A percentile compares a stretch with the other conserved stretches of the same genome.
These are phyloP conservation scores for Cyberlindnera suaveolens DNA, from an alignment of 805 yeast genomes.

Conservation along the genomic window DNA sequence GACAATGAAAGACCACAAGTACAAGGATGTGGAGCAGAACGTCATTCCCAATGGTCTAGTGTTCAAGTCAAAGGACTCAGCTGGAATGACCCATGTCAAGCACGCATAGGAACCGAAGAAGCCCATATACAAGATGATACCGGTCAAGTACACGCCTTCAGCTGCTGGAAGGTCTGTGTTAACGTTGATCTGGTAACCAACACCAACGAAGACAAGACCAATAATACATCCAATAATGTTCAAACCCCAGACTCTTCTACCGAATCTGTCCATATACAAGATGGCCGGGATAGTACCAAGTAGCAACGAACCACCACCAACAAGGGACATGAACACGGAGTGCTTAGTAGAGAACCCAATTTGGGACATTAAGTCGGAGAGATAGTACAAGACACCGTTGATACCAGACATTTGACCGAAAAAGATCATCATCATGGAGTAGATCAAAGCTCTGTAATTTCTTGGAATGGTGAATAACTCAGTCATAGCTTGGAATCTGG, in stretches of 20 bases:
- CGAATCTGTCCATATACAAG: constrained; percentile 49
- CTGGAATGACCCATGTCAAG: constrained; percentile 63
- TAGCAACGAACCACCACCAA: constrained; percentile 59
- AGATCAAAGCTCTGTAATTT: constrained; percentile 54
- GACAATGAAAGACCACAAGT: constrained; percentile 57
- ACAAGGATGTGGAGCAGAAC: constrained; percentile 46
- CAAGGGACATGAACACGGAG: constrained; percentile 61
- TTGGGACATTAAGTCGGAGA: constrained; percentile 48
- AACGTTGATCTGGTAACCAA: constrained; percentile 40
- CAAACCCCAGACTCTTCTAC: constrained; percentile 55
- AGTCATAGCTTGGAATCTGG: constrained; percentile 34
- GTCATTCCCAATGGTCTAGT: constrained; percentile 64
- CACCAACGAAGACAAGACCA: constrained; percentile 56
- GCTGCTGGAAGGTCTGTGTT: constrained; percentile 39
- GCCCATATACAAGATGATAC: constrained; percentile 56
- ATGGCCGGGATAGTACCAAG: constrained; percentile 65
- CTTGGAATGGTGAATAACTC: constrained; percentile 52
- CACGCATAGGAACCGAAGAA: constrained; percentile 64
- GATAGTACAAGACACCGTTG: constrained; percentile 59
- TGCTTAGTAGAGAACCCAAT: constrained; percentile 48
- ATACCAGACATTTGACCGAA: constrained; percentile 65
- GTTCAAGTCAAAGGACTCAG: constrained; percentile 55
- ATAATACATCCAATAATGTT: constrained; percentile 52
- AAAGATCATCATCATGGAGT: constrained; percentile 50
- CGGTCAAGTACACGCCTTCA: constrained; percentile 55